Evolutionary conservation across 495 filamentous ascomycete species (phyloP).

Genomic region (Lentithecium fluviatile): DNA sequence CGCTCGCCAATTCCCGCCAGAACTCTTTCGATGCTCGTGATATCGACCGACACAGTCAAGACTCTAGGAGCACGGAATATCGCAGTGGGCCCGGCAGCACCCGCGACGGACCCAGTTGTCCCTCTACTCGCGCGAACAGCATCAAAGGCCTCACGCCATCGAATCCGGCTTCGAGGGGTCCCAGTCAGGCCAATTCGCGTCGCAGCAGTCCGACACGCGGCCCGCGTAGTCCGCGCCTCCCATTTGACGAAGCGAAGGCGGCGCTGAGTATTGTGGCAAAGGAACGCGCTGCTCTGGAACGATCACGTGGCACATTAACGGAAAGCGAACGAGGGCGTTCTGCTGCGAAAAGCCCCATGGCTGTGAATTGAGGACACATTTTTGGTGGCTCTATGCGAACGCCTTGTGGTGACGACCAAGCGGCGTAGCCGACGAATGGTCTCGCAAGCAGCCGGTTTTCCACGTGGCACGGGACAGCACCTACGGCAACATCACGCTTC

Average conservation of each 20-base stretch:
- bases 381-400: too few relatives aligned
- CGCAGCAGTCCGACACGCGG: conserved; percentile 13
- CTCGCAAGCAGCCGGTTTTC: too few relatives aligned
- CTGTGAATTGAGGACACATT: too few relatives aligned
- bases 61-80: conserved; percentile 24
- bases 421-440: too few relatives aligned
- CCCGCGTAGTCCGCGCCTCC: conserved; percentile 1
- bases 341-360: too few relatives aligned
- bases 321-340: neutral
- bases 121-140: conserved; percentile 14
- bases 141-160: neutral
- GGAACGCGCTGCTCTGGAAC: conserved; percentile 15
- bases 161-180: neutral
- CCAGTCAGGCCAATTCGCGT: neutral
- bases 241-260: conserved; percentile 17
- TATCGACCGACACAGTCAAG: conserved; percentile 2
- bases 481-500: too few relatives aligned
- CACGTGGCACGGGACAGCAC: too few relatives aligned
- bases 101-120: conserved; percentile 6
- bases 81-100: conserved; percentile 8
- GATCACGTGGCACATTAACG: neutral
- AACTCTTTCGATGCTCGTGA: conserved; percentile 21
- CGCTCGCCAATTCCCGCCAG: neutral
- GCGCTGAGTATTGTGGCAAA: conserved; percentile 7
- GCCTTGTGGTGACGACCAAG: too few relatives aligned